Evolutionary conservation across 169 alveolate species (phyloP), one percentile per base, ranked within the genome.

Genomic region (Eimeria necatrix): DNA sequence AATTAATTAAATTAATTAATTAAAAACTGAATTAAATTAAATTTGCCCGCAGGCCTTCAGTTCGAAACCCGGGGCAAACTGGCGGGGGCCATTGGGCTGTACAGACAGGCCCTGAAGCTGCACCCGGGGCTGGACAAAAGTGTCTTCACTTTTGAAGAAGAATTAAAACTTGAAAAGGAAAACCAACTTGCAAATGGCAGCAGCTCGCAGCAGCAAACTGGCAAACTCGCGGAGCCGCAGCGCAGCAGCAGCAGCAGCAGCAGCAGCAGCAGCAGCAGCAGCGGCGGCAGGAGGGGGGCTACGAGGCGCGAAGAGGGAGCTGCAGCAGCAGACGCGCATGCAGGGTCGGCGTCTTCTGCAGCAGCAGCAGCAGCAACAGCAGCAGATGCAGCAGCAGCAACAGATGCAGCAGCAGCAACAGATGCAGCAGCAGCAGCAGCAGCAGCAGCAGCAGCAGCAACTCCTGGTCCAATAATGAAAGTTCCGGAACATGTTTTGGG

Each of bases 61-160:
- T 73, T 61, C 16, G 93, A 86, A 68, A 16, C 26, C 4, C 78
- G 64, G 32, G 93, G 93, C 51, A 12, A 32, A 48, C 61, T 86
- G 14, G 61, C 74, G 4, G 93, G 64, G 10, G 93, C 93, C 7
- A 86, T 86, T 20, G 93, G 93, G 22, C 64, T 86, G 61, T 86
- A 86, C 51, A 7, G 93, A 32, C 93, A 86, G 68, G 93, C 93
- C 4, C 32, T 86, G 9, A 56, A 60, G 49, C 93, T 86, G 20
- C 81, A 86, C 49, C 93, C 93, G 5, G 41, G 60, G n/a, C 83
- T 86, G 7, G 93, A 86, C 46, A 52, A 64, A 51, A 32, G 93
- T 5, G 18, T 51, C 52, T 26, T 86, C n/a, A 61, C 46, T 60
- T 8, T 86, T 1, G 93, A 64, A 4, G 91, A 83, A 16, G 89